These are phyloP conservation scores for Prototheca cutis DNA, from an alignment of 163 green algal species.

Conservation along the genomic window DNA sequence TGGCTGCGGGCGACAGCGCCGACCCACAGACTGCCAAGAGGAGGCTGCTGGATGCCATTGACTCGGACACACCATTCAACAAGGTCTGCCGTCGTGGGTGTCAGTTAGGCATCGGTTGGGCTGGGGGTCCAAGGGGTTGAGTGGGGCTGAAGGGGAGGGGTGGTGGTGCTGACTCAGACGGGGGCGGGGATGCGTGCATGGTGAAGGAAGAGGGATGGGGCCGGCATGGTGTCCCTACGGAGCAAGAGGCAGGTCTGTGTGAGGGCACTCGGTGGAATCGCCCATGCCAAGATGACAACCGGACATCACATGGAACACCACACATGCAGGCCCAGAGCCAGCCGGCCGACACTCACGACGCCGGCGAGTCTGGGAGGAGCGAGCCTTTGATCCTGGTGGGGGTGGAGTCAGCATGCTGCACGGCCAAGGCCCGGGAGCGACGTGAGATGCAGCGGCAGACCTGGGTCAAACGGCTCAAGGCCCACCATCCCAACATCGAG, in stretches of 20 bases:
- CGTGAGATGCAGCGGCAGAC: conserved; percentile 16
- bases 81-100: neutral
- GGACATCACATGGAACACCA: neutral
- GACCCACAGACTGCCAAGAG: neutral
- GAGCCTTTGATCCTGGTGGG: conserved; percentile 21
- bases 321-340: neutral
- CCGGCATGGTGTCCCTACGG: too few species aligned
- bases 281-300: neutral
- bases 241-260: neutral
- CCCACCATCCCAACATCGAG: conserved; percentile 9
- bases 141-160: neutral
- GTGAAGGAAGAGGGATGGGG: too few species aligned
- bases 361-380: neutral
- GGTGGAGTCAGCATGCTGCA: conserved; percentile 27
- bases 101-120: too few species aligned
- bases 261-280: neutral
- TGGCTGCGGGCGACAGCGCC: neutral
- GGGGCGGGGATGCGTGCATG: too few species aligned
- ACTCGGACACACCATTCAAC: too few species aligned
- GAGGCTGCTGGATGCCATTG: neutral
- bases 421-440: conserved; percentile 1
- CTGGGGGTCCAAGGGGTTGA: neutral
- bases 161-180: neutral
- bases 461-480: conserved; percentile 8
- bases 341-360: neutral